Percentiles rank a stretch among this genome's conserved stretches.
phyloP scores from a whole-genome alignment of 2,329 filamentous ascomycete species.

The Colletotrichum acutatum region DNA sequence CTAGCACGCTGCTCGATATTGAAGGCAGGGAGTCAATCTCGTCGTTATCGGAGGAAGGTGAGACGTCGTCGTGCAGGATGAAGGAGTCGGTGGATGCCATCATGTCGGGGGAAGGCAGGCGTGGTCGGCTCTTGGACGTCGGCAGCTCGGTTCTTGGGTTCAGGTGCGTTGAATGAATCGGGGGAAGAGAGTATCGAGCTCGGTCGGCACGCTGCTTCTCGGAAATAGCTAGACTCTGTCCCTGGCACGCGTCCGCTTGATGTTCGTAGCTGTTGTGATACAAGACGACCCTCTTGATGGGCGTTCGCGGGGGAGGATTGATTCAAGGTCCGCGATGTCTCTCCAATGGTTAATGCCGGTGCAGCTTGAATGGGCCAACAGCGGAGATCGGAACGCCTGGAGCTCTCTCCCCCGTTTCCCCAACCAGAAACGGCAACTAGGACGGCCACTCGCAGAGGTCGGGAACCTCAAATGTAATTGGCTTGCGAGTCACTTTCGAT shows the following conservation, averaged over 20 bases:
- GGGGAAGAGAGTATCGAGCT: neutral
- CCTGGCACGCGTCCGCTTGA: neutral
- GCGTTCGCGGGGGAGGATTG: slow-evolving; percentile 3
- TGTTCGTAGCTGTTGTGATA: neutral
- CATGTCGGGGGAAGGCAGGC: slow-evolving; percentile 40
- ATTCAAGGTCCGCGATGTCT: slow-evolving; percentile 20
- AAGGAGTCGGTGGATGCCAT: slow-evolving; percentile 59
- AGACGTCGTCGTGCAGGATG: slow-evolving; percentile 59
- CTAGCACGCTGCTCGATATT: slow-evolving; percentile 57
- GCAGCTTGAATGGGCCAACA: slow-evolving; percentile 7
- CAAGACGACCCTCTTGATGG: slow-evolving; percentile 8
- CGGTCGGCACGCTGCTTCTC: neutral
- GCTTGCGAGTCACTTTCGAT: neutral
- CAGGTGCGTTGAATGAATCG: neutral
- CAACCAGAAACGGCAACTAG: slow-evolving; percentile 15
- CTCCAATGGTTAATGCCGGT: slow-evolving; percentile 21
- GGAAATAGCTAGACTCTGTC: neutral
- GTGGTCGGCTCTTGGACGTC: slow-evolving; percentile 14
- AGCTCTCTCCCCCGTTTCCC: slow-evolving; percentile 21
- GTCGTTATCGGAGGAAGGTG: slow-evolving; percentile 62
- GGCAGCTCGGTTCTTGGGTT: slow-evolving; percentile 24
- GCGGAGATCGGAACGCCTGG: slow-evolving; percentile 8
- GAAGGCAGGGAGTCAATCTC: slow-evolving; percentile 75
- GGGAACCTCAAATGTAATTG: neutral
- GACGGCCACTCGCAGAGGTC: slow-evolving; percentile 10